Percentiles rank a stretch among this genome's conserved stretches.
phyloP scores from a whole-genome alignment of 257 asterid genomes.

The Asclepias syriaca region DNA sequence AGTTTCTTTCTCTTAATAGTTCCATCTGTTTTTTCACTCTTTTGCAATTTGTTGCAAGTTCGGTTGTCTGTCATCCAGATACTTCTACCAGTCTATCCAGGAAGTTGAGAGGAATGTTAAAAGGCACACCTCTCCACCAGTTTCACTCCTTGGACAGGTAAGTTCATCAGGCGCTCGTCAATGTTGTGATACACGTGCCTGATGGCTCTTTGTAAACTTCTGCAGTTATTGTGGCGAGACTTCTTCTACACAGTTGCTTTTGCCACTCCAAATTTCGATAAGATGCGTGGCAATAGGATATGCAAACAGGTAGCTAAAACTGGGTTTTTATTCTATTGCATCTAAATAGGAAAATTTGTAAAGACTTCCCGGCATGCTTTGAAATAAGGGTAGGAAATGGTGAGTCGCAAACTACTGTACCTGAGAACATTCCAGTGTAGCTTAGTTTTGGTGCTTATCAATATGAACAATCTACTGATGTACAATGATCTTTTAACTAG shows the following conservation, averaged over 20 bases:
- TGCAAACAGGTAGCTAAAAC: conserved; percentile 74
- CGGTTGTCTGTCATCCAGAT: conserved; percentile 94
- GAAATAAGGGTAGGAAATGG: not conserved
- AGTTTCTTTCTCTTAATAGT: conserved; percentile 13
- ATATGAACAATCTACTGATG: not conserved
- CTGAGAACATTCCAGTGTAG: no score
- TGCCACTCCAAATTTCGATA: conserved; percentile 84
- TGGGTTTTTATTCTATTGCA: conserved; percentile 6
- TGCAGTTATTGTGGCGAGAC: conserved; percentile 89
- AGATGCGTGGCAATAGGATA: conserved; percentile 70
- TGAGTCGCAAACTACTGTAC: not conserved
- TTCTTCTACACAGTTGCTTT: conserved; percentile 85
- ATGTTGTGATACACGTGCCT: conserved; percentile 7
- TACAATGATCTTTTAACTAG: not conserved
- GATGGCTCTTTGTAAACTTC: conserved; percentile 25
- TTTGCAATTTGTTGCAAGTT: conserved; percentile 61
- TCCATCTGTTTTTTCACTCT: conserved; percentile 24
- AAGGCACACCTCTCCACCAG: conserved; percentile 93
- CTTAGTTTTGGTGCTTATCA: not conserved
- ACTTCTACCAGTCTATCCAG: conserved; percentile 84
- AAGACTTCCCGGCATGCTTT: not conserved
- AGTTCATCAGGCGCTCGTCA: conserved; percentile 1
- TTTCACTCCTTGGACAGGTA: conserved; percentile 98
- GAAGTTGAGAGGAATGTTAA: conserved; percentile 57
- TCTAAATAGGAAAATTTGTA: not conserved